Evolutionary conservation across 192 early-diverging fungal genomes (phyloP).

Genomic region (Umbelopsis ramanniana): DNA sequence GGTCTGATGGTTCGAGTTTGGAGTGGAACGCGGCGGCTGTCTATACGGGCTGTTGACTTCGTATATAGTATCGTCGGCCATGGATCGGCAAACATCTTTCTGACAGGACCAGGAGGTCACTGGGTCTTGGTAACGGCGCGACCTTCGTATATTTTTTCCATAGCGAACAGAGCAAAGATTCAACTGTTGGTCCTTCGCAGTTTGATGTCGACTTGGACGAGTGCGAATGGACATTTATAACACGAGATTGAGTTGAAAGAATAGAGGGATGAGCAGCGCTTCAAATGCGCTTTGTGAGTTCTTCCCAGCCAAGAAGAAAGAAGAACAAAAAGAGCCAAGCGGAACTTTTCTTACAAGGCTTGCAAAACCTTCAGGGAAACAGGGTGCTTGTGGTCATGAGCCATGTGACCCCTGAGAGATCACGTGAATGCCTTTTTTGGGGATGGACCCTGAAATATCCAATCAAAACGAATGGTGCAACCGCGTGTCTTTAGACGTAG

Average conservation of each 20-base stretch:
- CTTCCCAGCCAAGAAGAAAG: neutral
- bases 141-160: slow-evolving; percentile 9
- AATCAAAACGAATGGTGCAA: slow-evolving; percentile 1
- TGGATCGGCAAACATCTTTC: neutral
- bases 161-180: neutral
- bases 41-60: neutral
- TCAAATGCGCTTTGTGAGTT: neutral
- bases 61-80: neutral
- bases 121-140: slow-evolving; percentile 10
- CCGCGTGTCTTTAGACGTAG: neutral
- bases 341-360: slow-evolving; percentile 3
- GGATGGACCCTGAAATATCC: slow-evolving; percentile 16
- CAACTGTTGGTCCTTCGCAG: neutral
- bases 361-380: neutral
- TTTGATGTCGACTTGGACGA: slow-evolving; percentile 17
- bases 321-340: slow-evolving; percentile 16
- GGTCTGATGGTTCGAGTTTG: neutral
- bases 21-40: neutral
- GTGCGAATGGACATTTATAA: slow-evolving; percentile 5
- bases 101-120: neutral
- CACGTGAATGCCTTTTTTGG: neutral
- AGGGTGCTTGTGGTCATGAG: neutral
- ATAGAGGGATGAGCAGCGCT: neutral
- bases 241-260: neutral
- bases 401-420: slow-evolving; percentile 9